Percentiles rank a stretch among this genome's conserved stretches.
Conservation (phyloP, 2,329 filamentous ascomycete species). For the Capronia epimyces region DNA sequence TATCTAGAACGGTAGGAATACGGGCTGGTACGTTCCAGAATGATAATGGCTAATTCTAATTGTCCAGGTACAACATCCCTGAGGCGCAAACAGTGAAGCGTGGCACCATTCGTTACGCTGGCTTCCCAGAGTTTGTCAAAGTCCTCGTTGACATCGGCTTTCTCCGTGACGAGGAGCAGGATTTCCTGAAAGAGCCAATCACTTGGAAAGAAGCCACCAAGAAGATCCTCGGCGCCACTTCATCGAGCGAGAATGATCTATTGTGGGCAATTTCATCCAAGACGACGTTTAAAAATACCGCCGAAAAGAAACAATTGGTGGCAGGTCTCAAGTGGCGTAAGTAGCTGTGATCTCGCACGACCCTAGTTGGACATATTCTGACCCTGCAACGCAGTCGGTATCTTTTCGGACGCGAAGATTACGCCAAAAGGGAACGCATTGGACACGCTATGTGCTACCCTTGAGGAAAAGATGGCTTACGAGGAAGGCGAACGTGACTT, state of each 20-base stretch:
- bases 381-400: too few relatives aligned
- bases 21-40: too few relatives aligned
- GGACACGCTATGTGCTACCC: conserved; percentile 81
- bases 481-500: conserved; percentile 76
- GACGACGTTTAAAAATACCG: conserved; percentile 62
- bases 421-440: conserved; percentile 71
- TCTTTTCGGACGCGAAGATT: conserved; percentile 64
- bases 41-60: too few relatives aligned
- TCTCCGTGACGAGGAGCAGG: conserved; percentile 64
- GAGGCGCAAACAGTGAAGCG: conserved; percentile 84
- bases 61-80: conserved; percentile 89
- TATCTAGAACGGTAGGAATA: conserved; percentile 84
- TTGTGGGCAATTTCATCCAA: conserved; percentile 68
- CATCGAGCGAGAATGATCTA: conserved; percentile 63
- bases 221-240: conserved; percentile 65
- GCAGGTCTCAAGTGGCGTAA: conserved; percentile 69
- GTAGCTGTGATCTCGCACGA: too few relatives aligned
- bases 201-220: conserved; percentile 82
- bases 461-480: conserved; percentile 90
- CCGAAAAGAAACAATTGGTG: conserved; percentile 65
- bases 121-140: conserved; percentile 87
- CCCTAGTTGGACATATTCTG: too few relatives aligned
- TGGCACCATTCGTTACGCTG: conserved; percentile 77
- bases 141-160: conserved; percentile 86
- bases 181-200: conserved; percentile 59